Conservation (phyloP, 2,329 filamentous ascomycete genomes). For the Thelonectria blattea region DNA sequence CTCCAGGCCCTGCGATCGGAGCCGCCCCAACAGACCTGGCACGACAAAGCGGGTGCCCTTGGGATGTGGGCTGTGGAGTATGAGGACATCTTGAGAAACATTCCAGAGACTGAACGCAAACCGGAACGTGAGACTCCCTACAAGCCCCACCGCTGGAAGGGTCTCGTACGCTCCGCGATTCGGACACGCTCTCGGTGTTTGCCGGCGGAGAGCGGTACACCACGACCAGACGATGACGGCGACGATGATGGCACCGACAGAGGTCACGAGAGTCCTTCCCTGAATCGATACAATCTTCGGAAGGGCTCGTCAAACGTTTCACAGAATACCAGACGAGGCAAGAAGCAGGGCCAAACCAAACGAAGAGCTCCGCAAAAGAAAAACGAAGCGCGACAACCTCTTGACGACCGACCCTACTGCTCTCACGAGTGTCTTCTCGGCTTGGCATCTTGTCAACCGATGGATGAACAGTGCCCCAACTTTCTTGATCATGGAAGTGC, state of each 20-base stretch:
- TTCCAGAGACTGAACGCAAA: constrained; percentile 20
- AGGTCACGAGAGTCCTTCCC: no score
- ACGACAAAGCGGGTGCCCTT: no score
- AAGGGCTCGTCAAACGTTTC: no score
- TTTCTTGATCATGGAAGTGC: constrained; percentile 5
- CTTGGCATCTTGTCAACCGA: constrained; percentile 26
- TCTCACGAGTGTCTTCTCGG: constrained; percentile 38
- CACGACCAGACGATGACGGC: constrained; percentile 11
- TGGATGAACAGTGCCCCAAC: constrained; percentile 41
- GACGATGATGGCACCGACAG: no score
- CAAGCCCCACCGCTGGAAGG: constrained; percentile 39
- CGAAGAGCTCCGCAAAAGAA: no score
- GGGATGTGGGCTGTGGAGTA: constrained; percentile 46
- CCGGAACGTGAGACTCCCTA: constrained; percentile 30
- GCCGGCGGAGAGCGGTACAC: neutral
- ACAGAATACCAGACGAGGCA: no score
- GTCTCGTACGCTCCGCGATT: constrained; percentile 40
- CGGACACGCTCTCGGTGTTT: constrained; percentile 32
- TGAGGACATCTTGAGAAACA: constrained; percentile 38
- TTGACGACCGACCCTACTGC: neutral
- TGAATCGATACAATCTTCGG: no score
- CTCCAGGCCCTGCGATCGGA: constrained; percentile 40
- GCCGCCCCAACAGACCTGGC: constrained; percentile 41
- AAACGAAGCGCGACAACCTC: neutral
- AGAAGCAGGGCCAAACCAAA: no score